Base-by-base conservation (phyloP, 192 early-diverging fungal species). In the Mortierella antarctica region DNA sequence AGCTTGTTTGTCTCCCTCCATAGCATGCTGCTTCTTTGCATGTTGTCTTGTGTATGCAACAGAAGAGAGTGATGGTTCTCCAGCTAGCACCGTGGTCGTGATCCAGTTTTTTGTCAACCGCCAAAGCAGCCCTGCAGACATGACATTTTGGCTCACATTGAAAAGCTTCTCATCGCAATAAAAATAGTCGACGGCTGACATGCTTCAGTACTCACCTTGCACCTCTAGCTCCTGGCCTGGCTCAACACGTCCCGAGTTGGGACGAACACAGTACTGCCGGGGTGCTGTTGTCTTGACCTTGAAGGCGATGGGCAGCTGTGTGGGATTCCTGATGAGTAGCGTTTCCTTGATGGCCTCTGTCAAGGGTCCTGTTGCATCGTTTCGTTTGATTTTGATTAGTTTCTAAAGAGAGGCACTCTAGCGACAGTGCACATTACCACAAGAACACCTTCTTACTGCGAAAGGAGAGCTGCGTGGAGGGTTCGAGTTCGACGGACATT, bases 211-310 rank as follows among this genome's bases (percentile, higher is more conserved):
- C 79, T 79, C 88, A 92, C 92, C 87, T 82, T 95, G 91, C 7
- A 99, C 89, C 50, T 94, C 89, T 47, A 91, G 69, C 14, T 86
- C 77, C 13, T 85, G 67, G 20, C 91, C 85, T 7, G 96, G 88
- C 47, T 88, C 88, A 65, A 99, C 89, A 57, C 89, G 84, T 7
- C 96, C 96, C 13, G 91, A 89, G 80, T 97, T 99, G 60, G 97
- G 96, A n/a, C 95, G 88, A 46, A 99, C 98, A 77, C 94, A 96
- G 83, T 97, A 99, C 61, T 94, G 92, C 86, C 95, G 96, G 41
- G 98, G 97, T 1, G 98, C 98, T 3, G 98, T 98, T 15, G 98
- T 98, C 73, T 99, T 99, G 82, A 99, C 95, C 82, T 99, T 98
- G 89, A 96, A 99, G 41, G 95, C 94, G 41, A 97, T 84, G 0